Base-by-base conservation (phyloP, 495 filamentous ascomycete genomes). In the Podospora pseudocomata region DNA sequence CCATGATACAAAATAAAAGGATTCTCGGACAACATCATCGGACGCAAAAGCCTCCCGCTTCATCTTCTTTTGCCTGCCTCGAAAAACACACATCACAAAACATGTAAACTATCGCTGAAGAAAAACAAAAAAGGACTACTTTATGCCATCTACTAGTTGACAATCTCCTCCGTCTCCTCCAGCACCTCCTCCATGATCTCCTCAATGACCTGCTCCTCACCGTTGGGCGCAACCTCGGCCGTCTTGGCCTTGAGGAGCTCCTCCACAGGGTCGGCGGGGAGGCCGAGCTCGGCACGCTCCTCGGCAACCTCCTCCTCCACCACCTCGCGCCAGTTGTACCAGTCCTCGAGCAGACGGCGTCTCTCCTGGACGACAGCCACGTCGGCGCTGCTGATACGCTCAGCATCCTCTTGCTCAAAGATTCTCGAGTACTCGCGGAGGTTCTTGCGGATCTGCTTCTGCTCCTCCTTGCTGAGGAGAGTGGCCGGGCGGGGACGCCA, bases 361-460 rank as follows among this genome's bases (percentile, higher is more conserved):
- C 96, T 86, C 67, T 86, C 87, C 82, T 98, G 93, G 65, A 99
- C 91, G 49, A 98, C 91, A 64, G 93, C 94, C 60, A 93, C 88
- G 81, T 97, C 94, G 74, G 94, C 95, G 65, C 92, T 92, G 71
- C 92, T 92, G 78, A 92, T 92, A 71, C 93, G 92, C 71, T 93
- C 92, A 71, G 89, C 87, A 79, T 98, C 95, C 79, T 97, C 91
- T 80, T 95, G 91, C 68, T 98, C 96, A 82, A 99, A 99, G 66
- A 92, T 82, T 78, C 91, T 91, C 76, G 88, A 91, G 87, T 97
- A 98, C 80, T 98, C 95, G 59, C 94, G 91, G 59, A 99, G 90
- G 82, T 97, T 98, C 88, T 96, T 97, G 82, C 96, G 96, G 75
- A 97, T 92, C 73, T 89, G 85, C 85, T 97, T 97, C 84, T 97